phyloP scores from a whole-genome alignment of 73 alveolate genomes.

The Paramecium caudatum region DNA sequence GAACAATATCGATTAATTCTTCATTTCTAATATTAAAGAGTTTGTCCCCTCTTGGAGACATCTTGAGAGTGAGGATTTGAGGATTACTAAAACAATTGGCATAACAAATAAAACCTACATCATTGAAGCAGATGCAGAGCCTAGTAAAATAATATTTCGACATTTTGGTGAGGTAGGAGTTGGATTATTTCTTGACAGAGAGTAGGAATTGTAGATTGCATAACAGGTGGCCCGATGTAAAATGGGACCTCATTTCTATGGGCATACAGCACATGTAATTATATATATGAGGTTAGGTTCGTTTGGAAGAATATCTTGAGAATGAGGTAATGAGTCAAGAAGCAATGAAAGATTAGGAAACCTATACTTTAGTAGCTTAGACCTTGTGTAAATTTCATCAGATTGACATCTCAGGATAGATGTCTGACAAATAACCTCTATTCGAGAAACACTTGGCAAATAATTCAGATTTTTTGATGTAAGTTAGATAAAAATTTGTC shows the following conservation, averaged over 20 bases:
- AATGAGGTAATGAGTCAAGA: slow-evolving; percentile 67
- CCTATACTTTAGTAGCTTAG: slow-evolving; percentile 54
- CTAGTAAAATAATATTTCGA: slow-evolving; percentile 71
- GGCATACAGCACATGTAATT: slow-evolving; percentile 48
- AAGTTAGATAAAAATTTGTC: slow-evolving; percentile 20
- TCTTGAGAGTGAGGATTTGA: slow-evolving; percentile 2
- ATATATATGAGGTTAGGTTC: slow-evolving; percentile 45
- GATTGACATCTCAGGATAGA: slow-evolving; percentile 27
- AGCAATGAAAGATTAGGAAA: slow-evolving; percentile 64
- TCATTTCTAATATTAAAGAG: background rate
- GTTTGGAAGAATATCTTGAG: slow-evolving; percentile 70
- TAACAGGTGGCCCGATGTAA: slow-evolving; percentile 65
- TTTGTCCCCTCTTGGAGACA: slow-evolving; percentile 59
- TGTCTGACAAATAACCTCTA: slow-evolving; percentile 20
- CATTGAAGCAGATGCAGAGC: slow-evolving; percentile 63
- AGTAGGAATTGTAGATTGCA: slow-evolving; percentile 50
- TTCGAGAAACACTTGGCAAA: slow-evolving; percentile 37
- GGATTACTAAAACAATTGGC: slow-evolving; percentile 57
- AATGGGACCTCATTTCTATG: slow-evolving; percentile 72
- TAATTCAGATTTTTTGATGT: background rate
- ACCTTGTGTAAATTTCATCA: slow-evolving; percentile 70
- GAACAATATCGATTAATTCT: slow-evolving; percentile 64
- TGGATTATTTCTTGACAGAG: slow-evolving; percentile 72
- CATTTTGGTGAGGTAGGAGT: slow-evolving; percentile 75
- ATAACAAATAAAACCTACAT: slow-evolving; percentile 62